These are phyloP conservation scores for Claviceps sorghi DNA, from an alignment of 2,329 filamentous ascomycete genomes.

Conservation along the genomic window DNA sequence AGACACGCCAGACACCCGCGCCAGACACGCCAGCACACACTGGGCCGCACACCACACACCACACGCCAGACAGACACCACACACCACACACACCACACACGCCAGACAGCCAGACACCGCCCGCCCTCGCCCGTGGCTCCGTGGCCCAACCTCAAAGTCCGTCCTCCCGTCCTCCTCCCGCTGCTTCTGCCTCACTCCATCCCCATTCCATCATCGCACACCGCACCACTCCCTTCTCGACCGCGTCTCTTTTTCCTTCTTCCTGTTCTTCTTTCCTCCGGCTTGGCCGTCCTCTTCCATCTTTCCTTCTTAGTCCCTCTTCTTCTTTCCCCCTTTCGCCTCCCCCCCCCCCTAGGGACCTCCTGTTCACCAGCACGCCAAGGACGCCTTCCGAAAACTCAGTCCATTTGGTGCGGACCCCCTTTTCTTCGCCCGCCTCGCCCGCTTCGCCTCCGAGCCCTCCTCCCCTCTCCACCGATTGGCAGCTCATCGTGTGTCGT, in stretches of 20 bases:
- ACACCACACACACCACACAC: too few species aligned
- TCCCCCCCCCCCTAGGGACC: conserved; percentile 9
- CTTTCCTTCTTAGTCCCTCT: conserved; percentile 12
- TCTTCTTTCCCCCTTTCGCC: conserved; percentile 12
- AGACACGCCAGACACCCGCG: too few species aligned
- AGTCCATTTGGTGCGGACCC: conserved; percentile 12
- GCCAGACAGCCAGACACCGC: not conserved
- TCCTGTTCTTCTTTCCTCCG: conserved; percentile 13
- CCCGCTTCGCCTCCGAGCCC: conserved; percentile 12
- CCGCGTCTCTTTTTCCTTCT: conserved; percentile 8
- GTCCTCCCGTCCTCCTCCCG: conserved; percentile 6
- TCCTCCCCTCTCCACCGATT: conserved; percentile 3
- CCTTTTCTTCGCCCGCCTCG: conserved; percentile 19
- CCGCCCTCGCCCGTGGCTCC: not conserved
- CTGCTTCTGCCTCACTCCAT: conserved; percentile 4
- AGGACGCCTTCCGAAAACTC: conserved; percentile 7
- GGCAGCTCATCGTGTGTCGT: conserved; percentile 7
- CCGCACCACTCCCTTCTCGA: conserved; percentile 5
- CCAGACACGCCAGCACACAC: too few species aligned
- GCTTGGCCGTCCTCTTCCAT: conserved; percentile 13
- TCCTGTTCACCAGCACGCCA: conserved; percentile 10
- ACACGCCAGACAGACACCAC: too few species aligned
- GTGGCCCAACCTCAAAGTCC: conserved; percentile 5
- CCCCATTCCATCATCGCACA: conserved; percentile 1
- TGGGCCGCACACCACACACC: not conserved